Percentiles rank a stretch among this genome's conserved stretches.
These are phyloP conservation scores for Trichoderma semiorbis DNA, from an alignment of 2,329 filamentous ascomycete genomes.

Conservation along the genomic window DNA sequence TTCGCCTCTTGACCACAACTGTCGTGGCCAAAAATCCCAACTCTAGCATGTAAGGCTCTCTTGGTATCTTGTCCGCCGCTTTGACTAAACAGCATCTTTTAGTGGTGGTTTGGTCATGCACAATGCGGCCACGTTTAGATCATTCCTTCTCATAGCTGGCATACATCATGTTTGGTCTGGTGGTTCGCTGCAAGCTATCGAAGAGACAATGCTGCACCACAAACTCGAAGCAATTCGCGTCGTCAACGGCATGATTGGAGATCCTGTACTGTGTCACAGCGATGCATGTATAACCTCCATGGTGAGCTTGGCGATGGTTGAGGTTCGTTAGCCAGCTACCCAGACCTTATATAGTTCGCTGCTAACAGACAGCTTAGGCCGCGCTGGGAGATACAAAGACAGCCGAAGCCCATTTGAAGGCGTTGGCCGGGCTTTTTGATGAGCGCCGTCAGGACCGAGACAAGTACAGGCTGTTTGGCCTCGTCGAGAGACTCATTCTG, in stretches of 20 bases:
- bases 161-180: background rate
- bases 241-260: background rate
- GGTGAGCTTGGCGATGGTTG: background rate
- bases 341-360: background rate
- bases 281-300: background rate
- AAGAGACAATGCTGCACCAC: conserved; percentile 4
- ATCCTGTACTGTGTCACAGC: background rate
- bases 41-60: background rate
- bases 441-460: background rate
- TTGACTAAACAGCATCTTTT: background rate
- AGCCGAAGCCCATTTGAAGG: background rate
- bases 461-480: background rate
- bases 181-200: background rate
- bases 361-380: background rate
- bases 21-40: conserved; percentile 1
- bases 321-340: background rate
- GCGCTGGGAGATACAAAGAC: background rate
- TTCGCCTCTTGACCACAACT: background rate
- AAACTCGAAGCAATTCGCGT: background rate
- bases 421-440: background rate
- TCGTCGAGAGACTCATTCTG: background rate
- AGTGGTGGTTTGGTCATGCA: background rate
- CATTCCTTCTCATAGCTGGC: background rate
- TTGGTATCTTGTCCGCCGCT: background rate
- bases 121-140: background rate